Evolutionary conservation across 2,329 filamentous ascomycete genomes (phyloP).

Genomic region (Cytospora leucostoma): DNA sequence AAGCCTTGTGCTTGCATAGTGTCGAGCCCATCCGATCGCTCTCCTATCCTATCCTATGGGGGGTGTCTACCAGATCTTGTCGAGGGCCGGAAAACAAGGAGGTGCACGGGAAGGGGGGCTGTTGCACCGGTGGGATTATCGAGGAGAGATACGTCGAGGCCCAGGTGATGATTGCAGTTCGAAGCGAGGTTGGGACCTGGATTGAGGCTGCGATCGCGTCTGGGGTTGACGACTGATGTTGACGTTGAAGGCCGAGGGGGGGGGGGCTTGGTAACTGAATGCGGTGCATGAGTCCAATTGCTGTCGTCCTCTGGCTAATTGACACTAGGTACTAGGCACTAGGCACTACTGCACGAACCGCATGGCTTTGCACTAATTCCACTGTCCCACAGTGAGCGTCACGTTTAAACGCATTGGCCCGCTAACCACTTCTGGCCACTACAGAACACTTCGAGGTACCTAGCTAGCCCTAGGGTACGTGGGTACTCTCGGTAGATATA

Average conservation of each 20-base stretch:
- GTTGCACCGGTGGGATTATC: not conserved
- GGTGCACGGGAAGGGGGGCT: not conserved
- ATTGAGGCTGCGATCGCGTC: not conserved
- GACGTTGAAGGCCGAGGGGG: not conserved
- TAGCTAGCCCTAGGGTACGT: too few relatives aligned
- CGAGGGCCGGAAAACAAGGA: not conserved
- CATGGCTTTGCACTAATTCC: too few relatives aligned
- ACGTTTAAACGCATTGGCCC: too few relatives aligned
- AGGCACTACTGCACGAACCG: not conserved
- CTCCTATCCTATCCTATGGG: conserved; percentile 9
- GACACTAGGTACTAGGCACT: not conserved
- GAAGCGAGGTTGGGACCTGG: conserved; percentile 14
- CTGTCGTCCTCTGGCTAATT: not conserved
- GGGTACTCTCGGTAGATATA: too few relatives aligned
- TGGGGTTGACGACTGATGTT: not conserved
- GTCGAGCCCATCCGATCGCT: conserved; percentile 20
- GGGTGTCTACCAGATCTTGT: not conserved
- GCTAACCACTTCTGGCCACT: too few relatives aligned
- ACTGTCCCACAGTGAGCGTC: too few relatives aligned
- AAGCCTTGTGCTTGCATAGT: conserved; percentile 29
- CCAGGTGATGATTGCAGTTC: not conserved
- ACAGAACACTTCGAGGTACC: too few relatives aligned
- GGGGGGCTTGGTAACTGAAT: not conserved
- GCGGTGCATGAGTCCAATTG: not conserved
- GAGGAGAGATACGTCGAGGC: not conserved